Percentiles rank a stretch among this genome's conserved stretches.
These are phyloP conservation scores for Metarhizium sp. DNA, from an alignment of 2,329 filamentous ascomycete species.

Conservation along the genomic window DNA sequence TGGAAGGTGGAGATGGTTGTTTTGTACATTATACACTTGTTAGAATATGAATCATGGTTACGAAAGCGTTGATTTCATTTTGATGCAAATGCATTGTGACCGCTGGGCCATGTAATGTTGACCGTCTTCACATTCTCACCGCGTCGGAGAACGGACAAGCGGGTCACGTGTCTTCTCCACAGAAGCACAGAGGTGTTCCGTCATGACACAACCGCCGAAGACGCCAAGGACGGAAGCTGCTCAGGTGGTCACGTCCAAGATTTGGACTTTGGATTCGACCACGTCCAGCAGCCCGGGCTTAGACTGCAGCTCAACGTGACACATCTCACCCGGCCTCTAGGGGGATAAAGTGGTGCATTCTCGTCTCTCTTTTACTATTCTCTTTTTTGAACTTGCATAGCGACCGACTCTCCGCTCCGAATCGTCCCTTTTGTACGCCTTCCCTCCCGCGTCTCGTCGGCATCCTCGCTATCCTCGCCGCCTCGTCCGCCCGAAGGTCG, in stretches of 20 bases:
- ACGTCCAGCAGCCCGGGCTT: conserved; percentile 5
- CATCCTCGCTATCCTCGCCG: background rate
- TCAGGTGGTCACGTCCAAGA: conserved; percentile 12
- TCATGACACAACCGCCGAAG: conserved; percentile 22
- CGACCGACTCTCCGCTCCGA: background rate
- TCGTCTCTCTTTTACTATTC: background rate
- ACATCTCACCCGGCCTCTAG: background rate
- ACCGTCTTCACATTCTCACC: too few species aligned
- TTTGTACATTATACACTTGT: conserved; percentile 1
- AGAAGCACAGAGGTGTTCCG: conserved; percentile 8
- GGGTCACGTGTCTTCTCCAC: conserved; percentile 19
- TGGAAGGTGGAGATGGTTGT: background rate
- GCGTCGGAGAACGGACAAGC: background rate
- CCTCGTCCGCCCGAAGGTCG: background rate
- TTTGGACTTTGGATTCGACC: conserved; percentile 3
- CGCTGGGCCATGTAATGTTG: background rate
- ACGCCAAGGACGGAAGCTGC: conserved; percentile 17
- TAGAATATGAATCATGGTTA: conserved; percentile 2
- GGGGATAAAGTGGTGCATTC: background rate
- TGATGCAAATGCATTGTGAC: background rate
- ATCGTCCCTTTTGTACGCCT: background rate
- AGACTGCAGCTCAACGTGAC: conserved; percentile 18
- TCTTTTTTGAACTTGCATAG: background rate
- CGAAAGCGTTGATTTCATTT: background rate
- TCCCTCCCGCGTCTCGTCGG: background rate